Evolutionary conservation across 257 asterid species (phyloP).

Genomic region (Primulina tabacum): DNA sequence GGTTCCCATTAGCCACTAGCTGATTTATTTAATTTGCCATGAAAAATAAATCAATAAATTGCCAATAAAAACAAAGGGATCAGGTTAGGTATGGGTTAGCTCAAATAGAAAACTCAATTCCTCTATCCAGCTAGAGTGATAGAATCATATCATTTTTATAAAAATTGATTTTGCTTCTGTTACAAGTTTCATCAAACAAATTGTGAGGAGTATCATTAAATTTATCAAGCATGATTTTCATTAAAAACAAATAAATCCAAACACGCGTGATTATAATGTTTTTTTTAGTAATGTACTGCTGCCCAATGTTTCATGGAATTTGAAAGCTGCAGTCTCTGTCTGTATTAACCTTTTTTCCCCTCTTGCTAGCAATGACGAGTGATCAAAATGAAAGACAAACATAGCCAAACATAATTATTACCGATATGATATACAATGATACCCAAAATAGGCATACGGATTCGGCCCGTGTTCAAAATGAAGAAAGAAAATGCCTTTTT

Average conservation of each 20-base stretch:
- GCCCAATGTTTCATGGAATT: neutral
- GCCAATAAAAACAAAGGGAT: neutral
- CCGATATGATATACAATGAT: neutral
- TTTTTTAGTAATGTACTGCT: neutral
- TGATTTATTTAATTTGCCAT: no score
- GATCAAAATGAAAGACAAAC: neutral
- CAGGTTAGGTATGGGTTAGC: neutral
- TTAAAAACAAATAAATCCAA: no score
- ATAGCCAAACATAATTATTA: neutral
- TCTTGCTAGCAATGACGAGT: neutral
- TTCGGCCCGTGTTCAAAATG: neutral
- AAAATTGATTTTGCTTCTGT: slow-evolving; percentile 4
- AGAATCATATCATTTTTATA: neutral
- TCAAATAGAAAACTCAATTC: neutral
- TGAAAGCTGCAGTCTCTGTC: neutral
- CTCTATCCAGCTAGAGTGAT: neutral
- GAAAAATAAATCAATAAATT: no score
- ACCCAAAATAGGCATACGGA: neutral
- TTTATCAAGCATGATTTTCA: no score
- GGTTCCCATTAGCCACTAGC: neutral
- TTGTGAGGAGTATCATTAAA: no score
- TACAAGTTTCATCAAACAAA: slow-evolving; percentile 15
- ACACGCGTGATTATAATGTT: no score
- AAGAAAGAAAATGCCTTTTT: neutral
- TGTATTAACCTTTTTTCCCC: neutral